Base-by-base conservation (phyloP, 352 stramenopile genomes). In the Phytophthora litchii region DNA sequence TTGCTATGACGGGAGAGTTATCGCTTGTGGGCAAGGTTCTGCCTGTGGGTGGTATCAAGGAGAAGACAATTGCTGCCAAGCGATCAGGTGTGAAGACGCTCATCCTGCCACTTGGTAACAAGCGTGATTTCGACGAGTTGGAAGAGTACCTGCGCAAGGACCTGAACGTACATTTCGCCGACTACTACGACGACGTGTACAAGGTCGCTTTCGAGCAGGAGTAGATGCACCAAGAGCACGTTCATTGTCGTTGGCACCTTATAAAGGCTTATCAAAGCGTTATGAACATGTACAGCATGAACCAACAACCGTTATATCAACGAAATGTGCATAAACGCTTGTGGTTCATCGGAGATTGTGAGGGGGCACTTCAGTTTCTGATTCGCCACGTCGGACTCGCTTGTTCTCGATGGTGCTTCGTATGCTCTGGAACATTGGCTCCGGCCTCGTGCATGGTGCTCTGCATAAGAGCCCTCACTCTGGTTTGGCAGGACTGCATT, bases 11-110 rank as follows among this genome's bases (percentile, higher is more conserved):
- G 3, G 95, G 95, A 44, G 95, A 98, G 60, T 64, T 98, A 23
- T 98, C 90, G 19, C 81, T 99, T 14, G 98, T 98, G 5, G 97
- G 97, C 25, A 99, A 99, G 70, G 97, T 99, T 19, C 68, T 99
- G n/a, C 95, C 97, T 9, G 96, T 99, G 6, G 97, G 97, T 50
- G 97, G 97, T 32, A 99, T 99, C 66, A 99, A 99, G 80, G 97
- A 99, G 76, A 99, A 99, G 82, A 97, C 91, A 32, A 99, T 99
- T 60, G 97, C 97, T n/a, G 97, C 97, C 17, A 89, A 97, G 50
- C 86, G 97, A 49, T 88, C 97, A 17, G 96, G 96, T 11, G 95
- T 99, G 8, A 98, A 86, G 41, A 97, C 82, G 2, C 84, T 99
- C 16, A 80, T 99, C 23, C 60, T 99, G 3, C 97, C 97, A 10